Percentiles rank a stretch among this genome's conserved stretches.
Conservation (phyloP, 257 asterid genomes). For the Scutellaria baicalensis region DNA sequence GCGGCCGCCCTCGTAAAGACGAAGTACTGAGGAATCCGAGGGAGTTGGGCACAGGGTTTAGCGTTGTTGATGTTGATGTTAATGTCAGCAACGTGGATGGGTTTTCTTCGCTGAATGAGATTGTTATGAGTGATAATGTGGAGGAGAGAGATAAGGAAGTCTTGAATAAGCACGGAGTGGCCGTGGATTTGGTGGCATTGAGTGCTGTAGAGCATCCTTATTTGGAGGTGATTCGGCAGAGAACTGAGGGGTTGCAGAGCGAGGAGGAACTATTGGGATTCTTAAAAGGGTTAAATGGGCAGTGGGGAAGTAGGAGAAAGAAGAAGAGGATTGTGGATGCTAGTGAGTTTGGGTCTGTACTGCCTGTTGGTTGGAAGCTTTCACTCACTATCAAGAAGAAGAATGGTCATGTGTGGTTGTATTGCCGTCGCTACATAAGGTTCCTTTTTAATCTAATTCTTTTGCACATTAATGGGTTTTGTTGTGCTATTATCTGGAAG, state of each 20-base stretch:
- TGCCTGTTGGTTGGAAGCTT: slow-evolving; percentile 81
- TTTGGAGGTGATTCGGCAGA: slow-evolving; percentile 39
- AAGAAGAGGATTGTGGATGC: slow-evolving; percentile 83
- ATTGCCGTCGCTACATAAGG: slow-evolving; percentile 84
- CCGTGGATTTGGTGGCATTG: slow-evolving; percentile 52
- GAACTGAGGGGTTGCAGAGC: slow-evolving; percentile 41
- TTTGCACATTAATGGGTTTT: not conserved
- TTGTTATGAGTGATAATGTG: slow-evolving; percentile 27
- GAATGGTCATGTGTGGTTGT: slow-evolving; percentile 47
- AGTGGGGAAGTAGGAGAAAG: slow-evolving; percentile 79
- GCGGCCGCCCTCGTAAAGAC: slow-evolving; percentile 40
- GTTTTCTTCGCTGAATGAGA: slow-evolving; percentile 1
- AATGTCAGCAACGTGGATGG: slow-evolving; percentile 3
- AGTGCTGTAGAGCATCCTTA: slow-evolving; percentile 53
- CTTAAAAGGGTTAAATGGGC: slow-evolving; percentile 50
- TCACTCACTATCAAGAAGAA: slow-evolving; percentile 58
- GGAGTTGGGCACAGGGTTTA: slow-evolving; percentile 8
- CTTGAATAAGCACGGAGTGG: slow-evolving; percentile 49
- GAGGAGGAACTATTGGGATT: slow-evolving; percentile 56
- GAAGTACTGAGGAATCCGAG: not conserved
- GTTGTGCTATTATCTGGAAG: not conserved
- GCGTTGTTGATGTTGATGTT: not conserved
- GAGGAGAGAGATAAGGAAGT: slow-evolving; percentile 41
- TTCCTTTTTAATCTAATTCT: slow-evolving; percentile 13
- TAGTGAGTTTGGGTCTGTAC: slow-evolving; percentile 45